A percentile compares a stretch with the other conserved stretches of the same genome.
phyloP scores from a whole-genome alignment of 2,329 filamentous ascomycete genomes.

The Colletotrichum tamarilloi region DNA sequence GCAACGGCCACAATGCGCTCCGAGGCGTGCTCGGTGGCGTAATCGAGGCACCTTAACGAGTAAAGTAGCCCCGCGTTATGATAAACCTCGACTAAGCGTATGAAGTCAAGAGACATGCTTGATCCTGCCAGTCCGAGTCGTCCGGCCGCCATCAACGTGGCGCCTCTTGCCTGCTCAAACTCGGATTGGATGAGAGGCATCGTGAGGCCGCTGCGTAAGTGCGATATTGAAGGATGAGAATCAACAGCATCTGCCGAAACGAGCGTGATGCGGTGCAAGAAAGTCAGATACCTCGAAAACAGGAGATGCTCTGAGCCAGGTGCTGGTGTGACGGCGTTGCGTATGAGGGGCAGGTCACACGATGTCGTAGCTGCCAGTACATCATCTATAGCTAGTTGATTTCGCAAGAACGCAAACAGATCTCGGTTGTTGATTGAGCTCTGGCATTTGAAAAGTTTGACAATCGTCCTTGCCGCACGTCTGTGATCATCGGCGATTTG shows the following conservation, averaged over 20 bases:
- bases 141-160: neutral
- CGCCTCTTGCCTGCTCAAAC: neutral
- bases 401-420: neutral
- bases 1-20: neutral
- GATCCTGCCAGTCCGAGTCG: neutral
- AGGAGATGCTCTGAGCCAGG: neutral
- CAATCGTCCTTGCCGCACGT: conserved; percentile 42
- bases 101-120: neutral
- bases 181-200: neutral
- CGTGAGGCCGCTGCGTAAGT: neutral
- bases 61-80: neutral
- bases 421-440: neutral
- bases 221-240: neutral
- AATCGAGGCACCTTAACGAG: neutral
- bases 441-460: conserved; percentile 40
- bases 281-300: neutral
- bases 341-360: neutral
- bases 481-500: conserved; percentile 43
- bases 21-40: neutral
- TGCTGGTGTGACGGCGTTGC: neutral
- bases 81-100: neutral
- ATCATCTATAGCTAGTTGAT: neutral
- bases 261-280: neutral
- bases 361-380: neutral
- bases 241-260: neutral